Base-by-base conservation (phyloP, 345 rosid genomes). In the Garcia nutans region DNA sequence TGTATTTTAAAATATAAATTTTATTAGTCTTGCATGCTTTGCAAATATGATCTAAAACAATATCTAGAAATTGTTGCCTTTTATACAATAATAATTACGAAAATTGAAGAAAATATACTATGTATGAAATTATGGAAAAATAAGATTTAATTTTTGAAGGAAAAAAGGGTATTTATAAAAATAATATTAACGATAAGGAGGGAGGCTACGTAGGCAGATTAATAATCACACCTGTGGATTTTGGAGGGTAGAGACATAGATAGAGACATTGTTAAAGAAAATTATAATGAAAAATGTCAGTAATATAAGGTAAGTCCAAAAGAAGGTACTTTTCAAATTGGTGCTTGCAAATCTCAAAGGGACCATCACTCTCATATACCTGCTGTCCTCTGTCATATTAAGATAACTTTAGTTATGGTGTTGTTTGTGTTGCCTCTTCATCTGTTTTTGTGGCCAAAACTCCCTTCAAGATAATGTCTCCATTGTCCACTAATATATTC, bases 141-240 rank as follows among this genome's bases (percentile, higher is more conserved):
- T 16, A 54, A 3, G 5, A 37, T 37, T 37, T 37, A 5, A 3
- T 37, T 37, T 37, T 37, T 37, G 5, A 37, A 37, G 41, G 3
- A 33, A 37, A 16, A 15, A 54, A 19, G 8, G 58, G 58, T 15
- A 54, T 54, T 15, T 16, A 17, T 54, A 16, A 41, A 17, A 41
- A 28, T 44, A 74, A 75, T 73, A 75, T 79, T 13, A 50, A 76
- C 61, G 91, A 84, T 76, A 33, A 63, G 8, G 81, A 85, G 65
- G 72, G 10, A 10, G 73, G 88, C 88, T 81, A 88, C 91, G 91
- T 88, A 78, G 55, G 71, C 72, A 0, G 69, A 20, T 69, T 83
- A 70, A 1, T 9, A 55, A 78, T 86, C 91, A 83, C 88, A 56
- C 72, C 72, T 71, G 80, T 65, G 60, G 63, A 79, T 76, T 77